Evolutionary conservation across 495 filamentous ascomycete species (phyloP).

Genomic region (Aspergillus panamensis): DNA sequence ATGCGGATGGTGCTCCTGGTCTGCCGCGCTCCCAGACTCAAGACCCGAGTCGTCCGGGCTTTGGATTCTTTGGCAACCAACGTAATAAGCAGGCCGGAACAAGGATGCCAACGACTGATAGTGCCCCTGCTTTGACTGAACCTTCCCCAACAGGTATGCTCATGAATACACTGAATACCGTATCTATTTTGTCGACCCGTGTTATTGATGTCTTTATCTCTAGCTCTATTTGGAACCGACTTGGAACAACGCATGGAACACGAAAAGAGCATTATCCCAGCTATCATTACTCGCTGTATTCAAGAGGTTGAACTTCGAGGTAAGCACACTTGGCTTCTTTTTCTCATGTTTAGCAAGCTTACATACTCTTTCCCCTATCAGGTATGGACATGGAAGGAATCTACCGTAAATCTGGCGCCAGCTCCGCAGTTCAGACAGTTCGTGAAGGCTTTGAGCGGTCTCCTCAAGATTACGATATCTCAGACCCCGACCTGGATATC

Average conservation of each 20-base stretch:
- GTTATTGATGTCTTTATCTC: neutral
- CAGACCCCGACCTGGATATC: constrained; percentile 90
- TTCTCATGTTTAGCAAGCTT: neutral
- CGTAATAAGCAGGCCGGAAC: constrained; percentile 44
- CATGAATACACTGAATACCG: neutral
- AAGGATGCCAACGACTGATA: constrained; percentile 54
- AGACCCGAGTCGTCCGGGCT: constrained; percentile 62
- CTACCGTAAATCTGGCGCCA: constrained; percentile 94
- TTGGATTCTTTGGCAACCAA: constrained; percentile 69
- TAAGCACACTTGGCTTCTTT: constrained; percentile 25
- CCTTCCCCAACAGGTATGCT: constrained; percentile 46
- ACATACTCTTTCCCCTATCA: constrained; percentile 24
- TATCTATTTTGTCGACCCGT: neutral
- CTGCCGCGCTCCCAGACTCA: constrained; percentile 45
- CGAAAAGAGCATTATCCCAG: constrained; percentile 85
- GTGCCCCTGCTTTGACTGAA: constrained; percentile 51
- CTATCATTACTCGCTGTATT: constrained; percentile 89
- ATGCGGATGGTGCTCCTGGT: constrained; percentile 40
- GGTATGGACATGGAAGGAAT: constrained; percentile 98
- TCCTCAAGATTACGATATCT: constrained; percentile 74
- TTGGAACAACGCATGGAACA: constrained; percentile 80
- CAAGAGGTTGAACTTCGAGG: constrained; percentile 92
- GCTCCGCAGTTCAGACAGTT: constrained; percentile 79
- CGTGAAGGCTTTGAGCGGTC: constrained; percentile 85
- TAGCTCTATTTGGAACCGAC: constrained; percentile 85